Evolutionary conservation across 345 rosid genomes (phyloP), one percentile per base, ranked within the genome.

Genomic region (Cardamine resedifolia): DNA sequence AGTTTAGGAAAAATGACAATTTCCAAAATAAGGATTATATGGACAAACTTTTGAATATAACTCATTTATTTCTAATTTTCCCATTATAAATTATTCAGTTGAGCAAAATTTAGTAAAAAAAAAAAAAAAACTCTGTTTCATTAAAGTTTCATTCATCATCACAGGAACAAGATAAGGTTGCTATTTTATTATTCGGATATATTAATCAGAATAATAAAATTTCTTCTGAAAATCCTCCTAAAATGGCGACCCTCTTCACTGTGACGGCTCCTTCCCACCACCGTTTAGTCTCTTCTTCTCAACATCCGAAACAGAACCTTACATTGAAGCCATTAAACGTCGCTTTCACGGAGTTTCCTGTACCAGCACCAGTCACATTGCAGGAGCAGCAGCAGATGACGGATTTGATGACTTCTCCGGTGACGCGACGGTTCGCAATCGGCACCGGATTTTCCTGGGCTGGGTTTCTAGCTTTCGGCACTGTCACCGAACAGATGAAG

Each of bases 391-490:
- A 44, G 36, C 18, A 44, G 26, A 20, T 28, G 39, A 83, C 90
- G 2, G 97, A 93, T 77, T 87, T 87, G 92, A 81, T 94, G 23
- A 87, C 92, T 58, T 84, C 95, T 53, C 81, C 85, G 14, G 77
- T 94, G 65, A 94, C 98, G 28, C 82, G 97, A 72, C 81, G 97
- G 66, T 89, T 86, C 68, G 92, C 97, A 11, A 79, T 94, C 31
- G 92, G 96, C 20, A 96, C 91, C 2, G 97, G 95, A 45, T 85
- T 94, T 47, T 79, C 87, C 0, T 94, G 87, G 91, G 86, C 88
- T 5, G 91, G 78, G 15, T 85, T 86, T 76, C 83, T 86, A 28
- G 87, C 96, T 31, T 52, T 83, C 58, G 91, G 90, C 9, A 85
- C 80, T 1, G 60, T 93, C 69, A 89, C 97, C 18, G 87, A 94